A percentile compares a stretch with the other conserved stretches of the same genome.
phyloP scores from a whole-genome alignment of 129 eudicot genomes.

The Flaveria robusta region DNA sequence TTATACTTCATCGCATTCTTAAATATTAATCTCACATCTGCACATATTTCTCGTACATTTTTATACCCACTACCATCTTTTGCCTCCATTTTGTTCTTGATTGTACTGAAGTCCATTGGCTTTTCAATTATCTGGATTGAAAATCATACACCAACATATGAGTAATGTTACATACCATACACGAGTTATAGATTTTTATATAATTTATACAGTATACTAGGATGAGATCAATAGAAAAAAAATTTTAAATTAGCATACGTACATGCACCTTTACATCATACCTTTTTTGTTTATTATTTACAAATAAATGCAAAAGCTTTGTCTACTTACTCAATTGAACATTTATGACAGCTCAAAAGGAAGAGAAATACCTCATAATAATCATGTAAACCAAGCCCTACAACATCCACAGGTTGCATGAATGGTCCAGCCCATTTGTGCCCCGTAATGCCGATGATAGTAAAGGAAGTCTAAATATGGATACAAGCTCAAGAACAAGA shows the following conservation, averaged over 20 bases:
- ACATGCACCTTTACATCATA: background rate
- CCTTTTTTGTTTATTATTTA: background rate
- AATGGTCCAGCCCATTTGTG: slow-evolving; percentile 91
- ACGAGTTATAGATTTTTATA: background rate
- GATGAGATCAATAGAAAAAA: background rate
- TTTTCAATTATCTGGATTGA: slow-evolving; percentile 64
- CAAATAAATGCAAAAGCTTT: background rate
- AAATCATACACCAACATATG: slow-evolving; percentile 26
- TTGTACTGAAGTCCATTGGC: slow-evolving; percentile 91
- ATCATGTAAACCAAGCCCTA: slow-evolving; percentile 75
- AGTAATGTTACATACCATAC: background rate
- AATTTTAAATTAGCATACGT: background rate
- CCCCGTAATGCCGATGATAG: slow-evolving; percentile 38
- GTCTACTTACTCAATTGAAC: background rate
- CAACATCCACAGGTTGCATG: slow-evolving; percentile 82
- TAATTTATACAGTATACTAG: background rate
- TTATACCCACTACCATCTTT: slow-evolving; percentile 81
- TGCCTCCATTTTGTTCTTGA: slow-evolving; percentile 74
- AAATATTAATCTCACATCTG: slow-evolving; percentile 84
- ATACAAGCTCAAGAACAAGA: slow-evolving; percentile 13
- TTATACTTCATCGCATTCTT: slow-evolving; percentile 91
- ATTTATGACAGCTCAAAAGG: background rate
- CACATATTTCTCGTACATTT: slow-evolving; percentile 76
- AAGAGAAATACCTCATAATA: slow-evolving; percentile 63
- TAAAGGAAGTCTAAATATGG: slow-evolving; percentile 27